Conservation (phyloP, 768 basidiomycete species). For the Lactarius pseudohatsudake region DNA sequence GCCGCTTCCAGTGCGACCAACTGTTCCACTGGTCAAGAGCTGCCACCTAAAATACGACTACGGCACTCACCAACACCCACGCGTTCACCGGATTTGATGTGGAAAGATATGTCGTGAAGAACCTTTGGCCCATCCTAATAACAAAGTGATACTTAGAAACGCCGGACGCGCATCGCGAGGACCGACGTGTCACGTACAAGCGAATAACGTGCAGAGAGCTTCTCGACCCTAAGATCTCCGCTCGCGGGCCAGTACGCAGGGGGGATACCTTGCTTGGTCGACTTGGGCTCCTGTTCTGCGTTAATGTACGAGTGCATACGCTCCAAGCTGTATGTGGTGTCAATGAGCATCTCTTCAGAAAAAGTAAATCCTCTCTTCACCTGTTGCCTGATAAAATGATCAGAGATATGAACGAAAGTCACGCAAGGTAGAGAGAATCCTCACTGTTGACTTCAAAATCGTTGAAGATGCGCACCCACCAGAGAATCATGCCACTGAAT, state of each 20-base stretch:
- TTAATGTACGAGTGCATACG: conserved; percentile 54
- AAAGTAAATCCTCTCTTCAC: conserved; percentile 19
- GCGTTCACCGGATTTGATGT: conserved; percentile 55
- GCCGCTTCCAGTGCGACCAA: conserved; percentile 61
- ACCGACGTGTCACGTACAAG: conserved; percentile 29
- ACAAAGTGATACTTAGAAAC: conserved; percentile 34
- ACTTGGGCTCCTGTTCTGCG: conserved; percentile 55
- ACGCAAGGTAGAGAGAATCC: too few species aligned
- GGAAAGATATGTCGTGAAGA: conserved; percentile 50
- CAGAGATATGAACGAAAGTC: too few species aligned
- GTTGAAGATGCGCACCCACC: conserved; percentile 47
- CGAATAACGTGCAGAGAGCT: conserved; percentile 52
- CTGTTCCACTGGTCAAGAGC: conserved; percentile 33
- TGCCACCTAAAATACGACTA: not conserved
- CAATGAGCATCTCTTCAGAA: conserved; percentile 7
- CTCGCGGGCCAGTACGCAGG: conserved; percentile 66
- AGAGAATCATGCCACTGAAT: conserved; percentile 57
- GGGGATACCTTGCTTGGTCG: conserved; percentile 44
- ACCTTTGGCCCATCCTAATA: conserved; percentile 54
- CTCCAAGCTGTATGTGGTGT: conserved; percentile 41
- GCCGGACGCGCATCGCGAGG: conserved; percentile 46
- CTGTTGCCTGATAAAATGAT: conserved; percentile 32
- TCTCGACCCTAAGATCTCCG: conserved; percentile 52
- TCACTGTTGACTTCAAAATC: conserved; percentile 47
- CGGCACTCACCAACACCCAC: conserved; percentile 50